These are phyloP conservation scores for Poa pratensis DNA, from an alignment of 176 grass and related monocot genomes.

Conservation along the genomic window DNA sequence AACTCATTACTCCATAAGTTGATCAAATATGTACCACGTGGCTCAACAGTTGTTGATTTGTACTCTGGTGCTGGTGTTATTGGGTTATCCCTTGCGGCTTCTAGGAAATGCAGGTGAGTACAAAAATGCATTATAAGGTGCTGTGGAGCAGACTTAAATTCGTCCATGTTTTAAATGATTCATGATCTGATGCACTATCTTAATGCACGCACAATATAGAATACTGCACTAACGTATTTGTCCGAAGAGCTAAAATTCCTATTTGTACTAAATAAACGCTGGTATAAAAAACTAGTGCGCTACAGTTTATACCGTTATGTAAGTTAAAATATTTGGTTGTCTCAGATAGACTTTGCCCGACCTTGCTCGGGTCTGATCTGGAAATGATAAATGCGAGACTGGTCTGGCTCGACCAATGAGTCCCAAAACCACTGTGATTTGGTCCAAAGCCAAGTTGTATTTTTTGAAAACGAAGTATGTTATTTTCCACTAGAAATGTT, in stretches of 20 bases:
- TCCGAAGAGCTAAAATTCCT: conserved; percentile 1
- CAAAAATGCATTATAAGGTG: conserved; percentile 10
- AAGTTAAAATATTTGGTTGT: not conserved
- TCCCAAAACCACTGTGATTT: conserved; percentile 13
- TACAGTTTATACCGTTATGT: not conserved
- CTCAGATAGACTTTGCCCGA: conserved; percentile 5
- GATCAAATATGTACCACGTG: conserved; percentile 86
- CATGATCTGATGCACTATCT: conserved; percentile 6
- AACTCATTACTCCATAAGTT: conserved; percentile 82
- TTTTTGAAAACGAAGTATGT: not conserved
- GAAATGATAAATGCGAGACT: conserved; percentile 7
- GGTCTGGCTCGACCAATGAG: not conserved
- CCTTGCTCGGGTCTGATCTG: conserved; percentile 8
- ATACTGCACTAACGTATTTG: not conserved
- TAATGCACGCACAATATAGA: conserved; percentile 5
- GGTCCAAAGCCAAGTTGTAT: not conserved
- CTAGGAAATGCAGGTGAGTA: conserved; percentile 85
- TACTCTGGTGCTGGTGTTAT: conserved; percentile 92
- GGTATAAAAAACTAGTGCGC: not conserved
- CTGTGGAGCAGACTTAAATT: not conserved
- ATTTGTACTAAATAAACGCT: not conserved
- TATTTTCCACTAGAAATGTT: conserved; percentile 25
- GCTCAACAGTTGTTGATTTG: conserved; percentile 97
- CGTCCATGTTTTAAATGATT: not conserved
- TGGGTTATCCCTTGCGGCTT: conserved; percentile 78